These are phyloP conservation scores for Globisporangium nunn DNA, from an alignment of 352 stramenopile genomes.

Conservation along the genomic window DNA sequence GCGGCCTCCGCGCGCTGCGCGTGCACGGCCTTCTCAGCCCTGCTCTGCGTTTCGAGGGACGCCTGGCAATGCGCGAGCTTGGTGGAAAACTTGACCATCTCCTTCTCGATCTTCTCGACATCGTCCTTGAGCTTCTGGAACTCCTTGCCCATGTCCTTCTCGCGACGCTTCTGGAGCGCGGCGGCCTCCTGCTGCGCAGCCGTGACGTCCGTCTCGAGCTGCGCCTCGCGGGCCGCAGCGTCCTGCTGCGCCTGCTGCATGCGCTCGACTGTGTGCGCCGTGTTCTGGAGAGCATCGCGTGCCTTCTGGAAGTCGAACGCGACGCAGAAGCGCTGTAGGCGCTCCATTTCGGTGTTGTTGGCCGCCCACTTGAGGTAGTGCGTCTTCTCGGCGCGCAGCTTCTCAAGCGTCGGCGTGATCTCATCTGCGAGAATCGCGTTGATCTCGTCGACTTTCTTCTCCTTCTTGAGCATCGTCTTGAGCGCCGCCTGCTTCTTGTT, in stretches of 20 bases:
- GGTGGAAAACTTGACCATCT: constrained; percentile 78
- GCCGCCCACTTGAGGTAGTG: constrained; percentile 98
- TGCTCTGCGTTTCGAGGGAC: constrained; percentile 63
- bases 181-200: constrained; percentile 83
- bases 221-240: constrained; percentile 38
- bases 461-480: constrained; percentile 99
- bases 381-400: constrained; percentile 94
- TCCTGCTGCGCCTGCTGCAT: constrained; percentile 85
- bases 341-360: constrained; percentile 98
- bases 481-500: constrained; percentile 97
- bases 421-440: constrained; percentile 97
- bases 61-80: constrained; percentile 72
- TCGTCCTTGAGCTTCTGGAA: constrained; percentile 80
- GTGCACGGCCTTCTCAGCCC: constrained; percentile 47
- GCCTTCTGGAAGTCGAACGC: constrained; percentile 93
- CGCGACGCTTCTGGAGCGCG: constrained; percentile 55
- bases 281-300: constrained; percentile 80
- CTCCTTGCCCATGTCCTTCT: constrained; percentile 85
- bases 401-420: constrained; percentile 99
- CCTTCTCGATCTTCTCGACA: constrained; percentile 71
- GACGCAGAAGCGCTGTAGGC: constrained; percentile 96
- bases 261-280: constrained; percentile 82
- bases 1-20: constrained; percentile 76
- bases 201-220: constrained; percentile 61
- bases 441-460: constrained; percentile 99